A percentile compares a stretch with the other conserved stretches of the same genome.
These are phyloP conservation scores for Cucumis hystrix DNA, from an alignment of 306 rosid species.

Conservation along the genomic window DNA sequence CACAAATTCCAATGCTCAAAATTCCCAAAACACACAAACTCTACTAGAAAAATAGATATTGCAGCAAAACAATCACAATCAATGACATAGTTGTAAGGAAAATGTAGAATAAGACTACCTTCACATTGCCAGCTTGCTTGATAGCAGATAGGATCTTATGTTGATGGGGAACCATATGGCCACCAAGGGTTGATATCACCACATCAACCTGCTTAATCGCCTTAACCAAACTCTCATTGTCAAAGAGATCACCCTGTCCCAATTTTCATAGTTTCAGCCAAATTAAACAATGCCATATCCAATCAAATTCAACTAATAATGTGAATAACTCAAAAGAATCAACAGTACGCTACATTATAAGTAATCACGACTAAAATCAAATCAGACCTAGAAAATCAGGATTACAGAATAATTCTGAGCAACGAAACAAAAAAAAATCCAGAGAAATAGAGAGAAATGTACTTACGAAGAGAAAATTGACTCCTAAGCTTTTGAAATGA, in stretches of 20 bases:
- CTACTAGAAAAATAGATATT: background rate
- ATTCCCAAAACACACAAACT: background rate
- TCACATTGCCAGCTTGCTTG: conserved; percentile 26
- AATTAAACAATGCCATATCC: background rate
- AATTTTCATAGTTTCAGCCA: background rate
- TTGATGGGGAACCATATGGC: conserved; percentile 15
- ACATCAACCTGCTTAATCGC: conserved; percentile 31
- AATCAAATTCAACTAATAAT: background rate
- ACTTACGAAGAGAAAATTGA: conserved; percentile 14
- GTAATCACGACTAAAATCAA: background rate
- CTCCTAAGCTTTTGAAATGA: conserved; percentile 12
- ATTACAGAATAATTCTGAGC: background rate
- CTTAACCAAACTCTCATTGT: conserved; percentile 15
- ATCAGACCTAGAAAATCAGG: background rate
- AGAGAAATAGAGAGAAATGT: background rate
- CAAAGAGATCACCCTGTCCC: conserved; percentile 18
- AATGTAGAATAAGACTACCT: conserved; percentile 7
- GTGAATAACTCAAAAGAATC: background rate
- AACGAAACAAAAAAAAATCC: background rate
- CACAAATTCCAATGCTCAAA: background rate
- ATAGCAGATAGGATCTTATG: conserved; percentile 21
- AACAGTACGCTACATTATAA: background rate
- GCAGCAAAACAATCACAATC: background rate
- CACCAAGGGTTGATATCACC: conserved; percentile 23
- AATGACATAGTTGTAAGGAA: background rate